Base-by-base conservation (phyloP, 2,329 filamentous ascomycete species). In the Xylariaceae sp. region DNA sequence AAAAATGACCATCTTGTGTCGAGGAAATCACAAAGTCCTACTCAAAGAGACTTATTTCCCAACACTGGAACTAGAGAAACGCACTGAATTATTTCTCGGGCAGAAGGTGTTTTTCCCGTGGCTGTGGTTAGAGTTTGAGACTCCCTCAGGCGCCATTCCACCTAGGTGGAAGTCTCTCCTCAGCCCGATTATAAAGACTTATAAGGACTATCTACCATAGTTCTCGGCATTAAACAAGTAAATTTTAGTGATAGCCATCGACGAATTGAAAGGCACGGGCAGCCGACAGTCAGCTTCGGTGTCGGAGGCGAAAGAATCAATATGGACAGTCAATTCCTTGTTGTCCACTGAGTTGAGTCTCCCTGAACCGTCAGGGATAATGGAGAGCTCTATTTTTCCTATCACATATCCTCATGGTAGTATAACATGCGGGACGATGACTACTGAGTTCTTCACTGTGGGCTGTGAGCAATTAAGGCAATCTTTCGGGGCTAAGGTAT, bases 291-390 rank as follows among this genome's bases (percentile, higher is more conserved):
- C 53, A 24, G 16, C 16, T 23, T 41, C 36, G 16, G 51, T 58
- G 23, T 28, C 6, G 31, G 65, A 73, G 2, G 45, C 73, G 6
- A 75, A 72, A 56, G 59, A 70, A 11, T 64, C 65, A 0, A 65
- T 78, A 0, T 64, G 62, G 66, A 61, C 67, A 1, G 56, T 77
- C 17, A 76, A 72, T 39, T 71, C 71, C 0, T 60, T 76, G 1
- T 58, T 78, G 2, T 31, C 41, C 16, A 7, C 43, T 23, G 3
- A 56, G 33, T 4, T 33, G 12, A 40, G 17, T 17, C 46, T 17
- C 6, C 46, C 47, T 2, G 28, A 26, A 6, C 46, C 53, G 3
- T 40, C 31, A 29, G 33, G 14, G 6, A 19, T 48, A 16, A 12
- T 55, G 26, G 23, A 55, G 2, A 33, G 34, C 28, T 49, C 34